Evolutionary conservation across 2,329 filamentous ascomycete genomes (phyloP), one percentile per base, ranked within the genome.

Genomic region (Rutstroemia sp.): DNA sequence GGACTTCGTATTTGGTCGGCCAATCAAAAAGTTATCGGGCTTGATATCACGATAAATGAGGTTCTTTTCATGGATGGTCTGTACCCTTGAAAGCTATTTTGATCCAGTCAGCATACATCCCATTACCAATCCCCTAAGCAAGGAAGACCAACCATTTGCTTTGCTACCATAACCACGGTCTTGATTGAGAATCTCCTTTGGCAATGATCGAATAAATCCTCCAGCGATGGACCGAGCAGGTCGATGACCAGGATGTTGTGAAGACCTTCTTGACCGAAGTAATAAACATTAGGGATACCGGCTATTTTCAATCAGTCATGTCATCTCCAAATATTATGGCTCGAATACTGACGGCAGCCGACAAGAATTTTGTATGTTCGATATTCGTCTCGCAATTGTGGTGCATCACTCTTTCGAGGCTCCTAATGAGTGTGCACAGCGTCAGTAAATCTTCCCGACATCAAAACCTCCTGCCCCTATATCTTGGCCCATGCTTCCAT

Each of bases 221-320:
- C 92, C 59, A 99, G 80, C 62, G 91, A 96, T 52, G 92, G 92
- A 16, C 92, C 92, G 25, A 99, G 85, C 44, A 99, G 80, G 75
- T 99, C 92, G 68, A 97, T 97, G 65, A 99, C 92, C 51, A 99
- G 86, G 65, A 97, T 97, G 76, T 99, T 97, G 79, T 99, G 94
- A 30, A 97, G 86, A 66, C 92, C 94, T 75, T 97, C 92, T 72
- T 99, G 94, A 61, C 94, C 94, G 67, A 97, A 99, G 76, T 97
- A 99, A 78, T 97, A 97, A 69, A 99, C 94, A 82, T 97, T 97
- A 68, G 94, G 94, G 66, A 99, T 97, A 68, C 94, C 94, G 68
- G 92, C 92, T 97, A 71, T 27, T 45, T 16, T 56, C 38, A 7
- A 66, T 78, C 63, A 78, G 73, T 61, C 39, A 55, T 38, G 48